Evolutionary conservation across 2,329 filamentous ascomycete species (phyloP).

Genomic region (Aspergillus caelatus): DNA sequence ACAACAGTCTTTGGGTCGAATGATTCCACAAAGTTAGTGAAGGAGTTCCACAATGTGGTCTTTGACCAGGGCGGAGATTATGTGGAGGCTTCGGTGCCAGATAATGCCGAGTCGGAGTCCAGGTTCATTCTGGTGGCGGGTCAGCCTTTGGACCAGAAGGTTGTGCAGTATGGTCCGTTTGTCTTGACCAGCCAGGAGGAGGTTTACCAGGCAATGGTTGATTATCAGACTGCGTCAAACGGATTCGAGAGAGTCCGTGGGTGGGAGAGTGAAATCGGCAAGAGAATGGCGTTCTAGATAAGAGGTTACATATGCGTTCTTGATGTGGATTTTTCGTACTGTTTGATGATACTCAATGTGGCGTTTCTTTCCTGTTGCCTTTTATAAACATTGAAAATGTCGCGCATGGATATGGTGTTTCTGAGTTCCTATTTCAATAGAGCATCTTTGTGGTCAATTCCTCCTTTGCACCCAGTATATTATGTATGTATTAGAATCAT

Average conservation of each 20-base stretch:
- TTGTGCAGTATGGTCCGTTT: conserved; percentile 85
- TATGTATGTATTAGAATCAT: background rate
- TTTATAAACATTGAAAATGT: conserved; percentile 1
- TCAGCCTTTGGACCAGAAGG: conserved; percentile 74
- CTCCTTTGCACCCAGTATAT: background rate
- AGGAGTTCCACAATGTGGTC: conserved; percentile 82
- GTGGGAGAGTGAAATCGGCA: conserved; percentile 87
- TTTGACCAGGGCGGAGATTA: conserved; percentile 80
- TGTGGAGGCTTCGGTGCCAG: conserved; percentile 70
- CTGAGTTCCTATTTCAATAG: background rate
- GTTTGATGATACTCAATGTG: conserved; percentile 13
- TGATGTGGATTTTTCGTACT: background rate
- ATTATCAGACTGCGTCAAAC: conserved; percentile 73
- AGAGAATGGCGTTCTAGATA: conserved; percentile 61
- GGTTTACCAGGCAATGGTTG: conserved; percentile 74
- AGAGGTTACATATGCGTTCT: background rate
- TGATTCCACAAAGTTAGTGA: conserved; percentile 30
- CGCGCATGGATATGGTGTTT: background rate
- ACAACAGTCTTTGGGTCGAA: conserved; percentile 63
- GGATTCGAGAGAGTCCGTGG: conserved; percentile 78
- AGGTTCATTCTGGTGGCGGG: conserved; percentile 71
- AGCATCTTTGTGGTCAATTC: background rate
- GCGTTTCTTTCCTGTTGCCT: conserved; percentile 8
- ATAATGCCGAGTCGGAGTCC: conserved; percentile 60
- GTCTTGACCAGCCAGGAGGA: conserved; percentile 73